Evolutionary conservation across 768 basidiomycete genomes (phyloP), one percentile per base, ranked within the genome.

Genomic region (Paxillus involutus): DNA sequence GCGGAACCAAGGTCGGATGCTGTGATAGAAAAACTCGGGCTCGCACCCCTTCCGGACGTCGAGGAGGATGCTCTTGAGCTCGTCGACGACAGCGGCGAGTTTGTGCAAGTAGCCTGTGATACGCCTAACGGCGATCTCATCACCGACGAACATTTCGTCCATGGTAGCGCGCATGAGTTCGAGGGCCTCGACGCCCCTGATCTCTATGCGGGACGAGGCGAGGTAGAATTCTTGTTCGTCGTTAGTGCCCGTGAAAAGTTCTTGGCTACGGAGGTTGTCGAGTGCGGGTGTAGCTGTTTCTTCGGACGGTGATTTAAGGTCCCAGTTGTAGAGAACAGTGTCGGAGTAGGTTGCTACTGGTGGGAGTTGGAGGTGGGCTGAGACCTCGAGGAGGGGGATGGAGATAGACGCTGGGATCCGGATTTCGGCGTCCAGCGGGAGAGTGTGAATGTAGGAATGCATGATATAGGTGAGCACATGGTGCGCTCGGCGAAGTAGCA

Each of bases 181-280:
- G n/a, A 98, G 83, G 0, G 88, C 91, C 47, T 86, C 82, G 1
- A 89, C 91, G 12, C 94, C 94, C 24, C 82, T 80, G 16, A 96
- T 78, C 68, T 98, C 95, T 63, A 94, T 91, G 2, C 89, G 82
- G 2, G 91, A 84, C 0, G 93, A 94, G 43, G 85, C 79, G 44
- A 96, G 78, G 73, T 91, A 97, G 64, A 98, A 98, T 56, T 91
- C 89, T 48, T 83, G 79, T 68, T 98, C 95, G 63, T 93, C 90
- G 17, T 70, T 69, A 5, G 88, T 88, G 19, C 81, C 80, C 1
- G 95, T 94, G 74, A 97, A 96, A 41, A 82, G 73, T 1, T 85
- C 85, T 55, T 77, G 76, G 54, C 79, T 81, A 42, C 80, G 79
- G 47, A 94, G 75, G 63, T 91, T 86, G 50, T 84, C 72, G 6